Base-by-base conservation (phyloP, 2,329 filamentous ascomycete species). In the Nigrospora sphaerica region DNA sequence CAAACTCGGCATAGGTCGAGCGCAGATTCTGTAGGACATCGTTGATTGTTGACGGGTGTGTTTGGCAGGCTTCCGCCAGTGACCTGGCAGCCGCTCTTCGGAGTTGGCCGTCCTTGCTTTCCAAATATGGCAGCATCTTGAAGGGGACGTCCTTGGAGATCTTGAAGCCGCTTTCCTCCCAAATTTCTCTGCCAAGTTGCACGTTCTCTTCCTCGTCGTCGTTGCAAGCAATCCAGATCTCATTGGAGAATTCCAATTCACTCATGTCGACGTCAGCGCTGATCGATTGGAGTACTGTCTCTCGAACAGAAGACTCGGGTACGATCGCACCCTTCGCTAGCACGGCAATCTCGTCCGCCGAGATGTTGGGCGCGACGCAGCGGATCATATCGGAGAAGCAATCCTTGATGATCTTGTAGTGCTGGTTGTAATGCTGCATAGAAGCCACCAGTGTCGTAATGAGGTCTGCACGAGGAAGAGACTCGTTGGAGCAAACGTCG, bases 361-460 rank as follows among this genome's bases (percentile, higher is more conserved):
- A 83, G 54, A 96, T 90, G 57, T 89, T 95, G 3, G 86, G 82
- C 3, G 92, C 86, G 44, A 97, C 77, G 52, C 85, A 91, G 49
- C 90, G 83, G 58, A 88, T 88, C 53, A 95, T 78, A 62, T 97
- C 89, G 45, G 86, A 77, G 52, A 98, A 80, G 58, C 89, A 95
- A 65, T 98, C 93, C 64, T 92, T 95, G 67, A 96, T 82, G 48
- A 91, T 73, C 67, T 95, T 95, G 72, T 96, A 96, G 66, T 98
- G 93, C 60, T 95, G 90, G 39, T 83, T 85, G 63, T 95, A 95
- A 49, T 71, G 78, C 62, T 95, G 88, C 87, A 98, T 95, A 1
- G 90, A 85, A 39, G 73, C 74, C 47, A 95, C 83, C 34, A 98
- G 72, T 4, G 78, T 74, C 3, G 78, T 72, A 4, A 97, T 66